Evolutionary conservation across 371 early-diverging fungal species (phyloP), one percentile per base, ranked within the genome.

Genomic region (Paraphysoderma sedebokerense): DNA sequence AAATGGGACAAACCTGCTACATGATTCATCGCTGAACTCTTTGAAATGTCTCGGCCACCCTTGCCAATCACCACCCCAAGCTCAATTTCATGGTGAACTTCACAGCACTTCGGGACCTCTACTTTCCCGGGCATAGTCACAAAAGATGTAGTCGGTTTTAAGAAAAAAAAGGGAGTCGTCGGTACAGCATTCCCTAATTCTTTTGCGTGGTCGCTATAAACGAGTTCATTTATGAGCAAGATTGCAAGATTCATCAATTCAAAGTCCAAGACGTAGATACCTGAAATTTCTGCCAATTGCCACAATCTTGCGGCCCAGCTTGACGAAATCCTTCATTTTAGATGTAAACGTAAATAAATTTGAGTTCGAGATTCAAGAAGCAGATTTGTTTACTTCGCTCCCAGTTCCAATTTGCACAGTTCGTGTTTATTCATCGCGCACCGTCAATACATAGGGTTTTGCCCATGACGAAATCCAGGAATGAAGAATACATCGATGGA

Each of bases 41-140:
- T 73, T 7, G 50, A 32, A 50, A 89, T 83, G 57, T 90, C 80
- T 15, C 85, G 70, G 5, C 84, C 89, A 15, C 63, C 60, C 53
- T 82, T 81, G 32, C 87, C 88, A 50, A 95, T 89, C 15, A 95
- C 81, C 2, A 92, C 85, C 13, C 85, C 92, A 17, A 95, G 76
- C 63, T 95, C 96, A 38, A 95, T 82, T 62, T 93, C 95, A 56
- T 93, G 91, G 55, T 93, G 92, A 11, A 92, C 86, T 40, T 72
- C 71, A 46, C 75, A 74, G 9, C 81, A 83, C 20, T 57, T 57
- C 3, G 92, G 92, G 28, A 89, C 68, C 54, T 85, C 86, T 44
- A 95, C 81, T 40, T 63, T 67, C 6, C 75, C 76, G 6, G 81
- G 81, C 27, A 72, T 64, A 12, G 68, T 52, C 44, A 87, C 63